Base-by-base conservation (phyloP, 1,284 basidiomycete species). In the Leccinum olivaceoglutinosum region DNA sequence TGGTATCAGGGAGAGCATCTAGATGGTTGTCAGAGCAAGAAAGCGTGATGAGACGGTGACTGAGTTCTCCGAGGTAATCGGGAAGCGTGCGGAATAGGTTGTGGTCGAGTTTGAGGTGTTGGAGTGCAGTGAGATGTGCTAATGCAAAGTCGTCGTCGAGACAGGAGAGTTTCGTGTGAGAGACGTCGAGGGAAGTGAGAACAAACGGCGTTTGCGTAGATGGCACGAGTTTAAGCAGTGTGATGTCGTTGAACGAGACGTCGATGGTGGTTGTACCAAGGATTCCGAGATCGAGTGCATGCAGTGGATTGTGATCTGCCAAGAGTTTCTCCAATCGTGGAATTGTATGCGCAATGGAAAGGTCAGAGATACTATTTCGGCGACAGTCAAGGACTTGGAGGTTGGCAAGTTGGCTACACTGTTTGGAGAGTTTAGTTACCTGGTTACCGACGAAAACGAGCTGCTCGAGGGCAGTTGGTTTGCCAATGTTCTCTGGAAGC, bases 21-120 rank as follows among this genome's bases (percentile, higher is more conserved):
- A 99, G 83, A 69, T 90, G 84, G 76, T 98, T 99, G 75, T 98
- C 94, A 57, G 92, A 93, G 72, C 93, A 94, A 4, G 90, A 91
- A 3, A 99, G 84, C 1, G 79, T 80, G 68, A 87, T 81, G 32
- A 99, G 86, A n/a, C n/a, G 86, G 62, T 83, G 83, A 18, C 78
- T 79, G 32, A 98, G 85, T 16, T 86, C 83, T 56, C 90, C 90
- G 5, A 98, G 78, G 11, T 88, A 85, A 49, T 94, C 88, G 0
- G 96, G 95, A 39, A 99, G 84, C 6, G 85, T 82, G 12, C 90
- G 89, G 72, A 99, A 89, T 61, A 92, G 86, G 77, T 99, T 97
- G 77, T 93, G 88, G 73, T 94, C 89, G 63, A 98, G 80, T 65
- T 85, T 85, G 59, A 97, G 82, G 4, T 78, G 79, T 60, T 85